Evolutionary conservation across 768 basidiomycete species (phyloP).

Genomic region (Pilatotrama ljubarskyi): DNA sequence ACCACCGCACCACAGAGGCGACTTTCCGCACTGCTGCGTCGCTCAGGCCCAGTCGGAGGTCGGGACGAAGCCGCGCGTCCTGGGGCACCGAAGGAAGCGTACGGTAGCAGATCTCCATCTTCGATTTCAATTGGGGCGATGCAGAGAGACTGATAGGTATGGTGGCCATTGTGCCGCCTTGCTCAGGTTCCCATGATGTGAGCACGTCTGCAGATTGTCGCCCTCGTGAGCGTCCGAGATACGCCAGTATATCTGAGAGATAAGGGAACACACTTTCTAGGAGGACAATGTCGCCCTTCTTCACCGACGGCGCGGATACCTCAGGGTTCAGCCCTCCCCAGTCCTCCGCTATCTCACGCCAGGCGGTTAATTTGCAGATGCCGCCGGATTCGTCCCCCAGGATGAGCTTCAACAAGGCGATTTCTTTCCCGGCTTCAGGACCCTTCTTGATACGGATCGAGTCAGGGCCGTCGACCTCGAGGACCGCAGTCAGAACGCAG

Average conservation of each 20-base stretch:
- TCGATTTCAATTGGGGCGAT: constrained; percentile 65
- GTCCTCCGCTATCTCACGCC: constrained; percentile 72
- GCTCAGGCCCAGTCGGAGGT: constrained; percentile 67
- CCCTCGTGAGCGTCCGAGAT: background rate
- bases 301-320: constrained; percentile 37
- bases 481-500: constrained; percentile 59
- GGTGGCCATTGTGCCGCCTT: constrained; percentile 5
- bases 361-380: constrained; percentile 73
- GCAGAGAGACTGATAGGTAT: constrained; percentile 58
- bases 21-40: constrained; percentile 72
- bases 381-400: constrained; percentile 71
- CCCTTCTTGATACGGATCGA: constrained; percentile 68
- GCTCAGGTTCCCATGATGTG: constrained; percentile 43
- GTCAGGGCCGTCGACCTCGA: constrained; percentile 81
- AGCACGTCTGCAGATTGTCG: constrained; percentile 47
- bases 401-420: constrained; percentile 67
- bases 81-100: constrained; percentile 66
- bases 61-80: constrained; percentile 66
- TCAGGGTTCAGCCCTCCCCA: constrained; percentile 58
- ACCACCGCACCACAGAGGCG: constrained; percentile 65
- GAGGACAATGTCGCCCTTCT: constrained; percentile 71
- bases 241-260: background rate
- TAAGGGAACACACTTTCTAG: constrained; percentile 56
- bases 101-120: constrained; percentile 71
- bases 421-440: constrained; percentile 65